Percentiles rank a stretch among this genome's conserved stretches.
Conservation (phyloP, 345 rosid species). For the Salix koriyanagi region DNA sequence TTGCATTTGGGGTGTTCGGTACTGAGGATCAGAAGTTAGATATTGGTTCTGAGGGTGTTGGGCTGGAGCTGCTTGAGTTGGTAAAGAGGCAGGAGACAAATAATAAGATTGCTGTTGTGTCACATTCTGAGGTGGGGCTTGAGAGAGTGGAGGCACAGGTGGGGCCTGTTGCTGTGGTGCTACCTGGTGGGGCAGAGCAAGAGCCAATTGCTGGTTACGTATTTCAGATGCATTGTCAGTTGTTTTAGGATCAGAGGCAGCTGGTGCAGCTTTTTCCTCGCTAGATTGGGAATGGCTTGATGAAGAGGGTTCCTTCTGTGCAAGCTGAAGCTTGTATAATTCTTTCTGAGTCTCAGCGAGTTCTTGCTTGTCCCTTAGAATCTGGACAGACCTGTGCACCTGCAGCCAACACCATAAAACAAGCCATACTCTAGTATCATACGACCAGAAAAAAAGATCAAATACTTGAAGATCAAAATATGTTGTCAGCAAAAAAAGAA, state of each 20-base stretch:
- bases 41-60: slow-evolving; percentile 57
- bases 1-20: slow-evolving; percentile 58
- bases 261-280: slow-evolving; percentile 63
- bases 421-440: slow-evolving; percentile 4
- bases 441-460: background rate
- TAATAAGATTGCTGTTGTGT: slow-evolving; percentile 70
- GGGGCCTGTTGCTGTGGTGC: slow-evolving; percentile 56
- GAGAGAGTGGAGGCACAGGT: slow-evolving; percentile 41
- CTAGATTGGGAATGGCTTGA: slow-evolving; percentile 57
- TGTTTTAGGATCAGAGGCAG: slow-evolving; percentile 58
- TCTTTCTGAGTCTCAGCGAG: slow-evolving; percentile 92
- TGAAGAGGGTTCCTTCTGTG: slow-evolving; percentile 74
- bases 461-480: background rate
- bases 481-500: background rate
- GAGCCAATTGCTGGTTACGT: slow-evolving; percentile 79
- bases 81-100: slow-evolving; percentile 52
- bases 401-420: slow-evolving; percentile 27
- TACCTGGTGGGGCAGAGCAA: slow-evolving; percentile 85
- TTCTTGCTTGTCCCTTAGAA: slow-evolving; percentile 96
- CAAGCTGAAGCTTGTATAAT: slow-evolving; percentile 85
- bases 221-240: slow-evolving; percentile 53
- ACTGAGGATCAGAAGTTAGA: slow-evolving; percentile 57
- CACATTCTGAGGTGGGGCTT: slow-evolving; percentile 47
- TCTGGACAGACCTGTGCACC: slow-evolving; percentile 99
- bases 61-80: slow-evolving; percentile 40